Conservation (phyloP, 768 basidiomycete genomes). For the Rhodotorula diobovata region DNA sequence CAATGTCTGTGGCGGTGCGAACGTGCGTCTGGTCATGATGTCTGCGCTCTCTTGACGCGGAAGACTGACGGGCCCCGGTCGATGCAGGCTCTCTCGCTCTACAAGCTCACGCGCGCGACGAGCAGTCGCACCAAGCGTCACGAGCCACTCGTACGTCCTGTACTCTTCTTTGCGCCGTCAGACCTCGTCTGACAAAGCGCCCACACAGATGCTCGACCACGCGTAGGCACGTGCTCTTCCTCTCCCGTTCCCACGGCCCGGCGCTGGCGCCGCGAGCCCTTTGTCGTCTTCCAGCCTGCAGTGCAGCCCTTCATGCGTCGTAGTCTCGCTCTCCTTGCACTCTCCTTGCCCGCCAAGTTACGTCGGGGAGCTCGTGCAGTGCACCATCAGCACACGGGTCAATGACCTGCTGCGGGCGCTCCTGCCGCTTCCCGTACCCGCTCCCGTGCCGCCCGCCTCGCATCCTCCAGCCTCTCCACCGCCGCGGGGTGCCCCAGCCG, state of each 20-base stretch:
- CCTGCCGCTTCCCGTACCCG: constrained; percentile 17
- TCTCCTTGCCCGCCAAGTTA: no score
- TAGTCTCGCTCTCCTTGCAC: no score
- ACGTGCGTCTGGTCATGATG: not conserved
- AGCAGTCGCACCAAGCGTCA: not conserved
- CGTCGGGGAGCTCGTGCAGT: not conserved
- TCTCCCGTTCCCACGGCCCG: not conserved
- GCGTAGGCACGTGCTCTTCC: no score
- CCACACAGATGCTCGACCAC: not conserved
- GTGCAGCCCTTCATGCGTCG: not conserved
- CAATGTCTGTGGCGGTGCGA: constrained; percentile 6
- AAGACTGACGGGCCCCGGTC: not conserved
- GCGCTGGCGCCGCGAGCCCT: not conserved
- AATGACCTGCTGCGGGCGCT: not conserved
- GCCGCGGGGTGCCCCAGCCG: not conserved
- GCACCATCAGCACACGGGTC: not conserved
- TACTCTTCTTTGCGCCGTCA: not conserved
- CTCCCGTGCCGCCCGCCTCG: not conserved
- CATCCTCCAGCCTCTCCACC: not conserved
- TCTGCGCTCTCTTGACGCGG: no score
- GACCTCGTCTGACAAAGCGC: not conserved
- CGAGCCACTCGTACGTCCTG: not conserved
- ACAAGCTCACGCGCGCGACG: not conserved
- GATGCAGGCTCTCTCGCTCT: constrained; percentile 15
- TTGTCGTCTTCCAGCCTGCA: not conserved